phyloP scores from a whole-genome alignment of 163 green algal species.

The Scenedesmus sp. region DNA sequence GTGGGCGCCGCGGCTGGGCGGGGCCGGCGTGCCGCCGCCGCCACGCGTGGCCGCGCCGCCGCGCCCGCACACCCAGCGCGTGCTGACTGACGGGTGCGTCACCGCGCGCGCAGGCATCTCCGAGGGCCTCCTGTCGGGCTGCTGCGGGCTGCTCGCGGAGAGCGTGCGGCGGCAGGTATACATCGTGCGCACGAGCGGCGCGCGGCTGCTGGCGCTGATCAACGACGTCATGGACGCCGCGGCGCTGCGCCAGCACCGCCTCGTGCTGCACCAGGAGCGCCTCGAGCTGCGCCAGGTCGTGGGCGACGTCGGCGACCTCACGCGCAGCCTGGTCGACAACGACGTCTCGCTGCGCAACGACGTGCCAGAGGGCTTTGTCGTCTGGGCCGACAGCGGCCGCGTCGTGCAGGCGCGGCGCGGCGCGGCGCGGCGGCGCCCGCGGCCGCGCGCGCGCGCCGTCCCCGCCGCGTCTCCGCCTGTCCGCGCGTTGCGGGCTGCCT shows the following conservation, averaged over 20 bases:
- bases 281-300: slow-evolving; percentile 57
- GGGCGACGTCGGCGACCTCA: slow-evolving; percentile 61
- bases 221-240: slow-evolving; percentile 83
- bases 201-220: slow-evolving; percentile 67
- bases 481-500: no score
- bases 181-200: slow-evolving; percentile 60
- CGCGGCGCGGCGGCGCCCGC: background rate
- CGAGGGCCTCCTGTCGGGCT: slow-evolving; percentile 59
- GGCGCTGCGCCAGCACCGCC: slow-evolving; percentile 65
- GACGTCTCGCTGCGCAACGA: slow-evolving; percentile 66
- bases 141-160: slow-evolving; percentile 57
- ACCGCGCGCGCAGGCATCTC: slow-evolving; percentile 50
- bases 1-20: slow-evolving; percentile 25
- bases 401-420: slow-evolving; percentile 56
- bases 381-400: slow-evolving; percentile 62
- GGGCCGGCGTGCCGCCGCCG: background rate
- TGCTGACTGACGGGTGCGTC: no score
- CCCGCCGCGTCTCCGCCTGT: no score
- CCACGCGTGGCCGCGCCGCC: background rate
- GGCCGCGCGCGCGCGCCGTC: no score
- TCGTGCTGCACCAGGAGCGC: slow-evolving; percentile 67
- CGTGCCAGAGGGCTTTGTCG: slow-evolving; percentile 55
- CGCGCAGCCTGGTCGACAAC: slow-evolving; percentile 54
- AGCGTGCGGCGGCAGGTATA: slow-evolving; percentile 49
- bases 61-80: background rate